Evolutionary conservation across 1,284 basidiomycete species (phyloP), one percentile per base, ranked within the genome.

Genomic region (Hemileccinum hortonii): DNA sequence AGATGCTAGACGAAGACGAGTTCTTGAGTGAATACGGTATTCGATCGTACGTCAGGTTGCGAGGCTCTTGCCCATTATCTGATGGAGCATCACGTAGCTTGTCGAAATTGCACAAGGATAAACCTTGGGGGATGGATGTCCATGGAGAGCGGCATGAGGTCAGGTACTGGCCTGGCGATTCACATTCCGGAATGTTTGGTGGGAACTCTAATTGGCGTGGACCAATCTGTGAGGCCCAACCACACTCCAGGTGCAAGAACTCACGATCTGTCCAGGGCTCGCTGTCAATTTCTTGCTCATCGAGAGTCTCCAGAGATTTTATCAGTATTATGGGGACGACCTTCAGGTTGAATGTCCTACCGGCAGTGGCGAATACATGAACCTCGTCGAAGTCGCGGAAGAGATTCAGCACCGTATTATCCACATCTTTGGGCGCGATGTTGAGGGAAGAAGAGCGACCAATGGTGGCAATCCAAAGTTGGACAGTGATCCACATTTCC

Each of bases 381-480:
- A 94, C 66, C 82, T 98, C 12, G 92, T 89, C 12, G 83, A 85
- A 50, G 92, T 95, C 12, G 94, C 96, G 1, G 95, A 98, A 66
- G 96, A 98, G 72, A 93, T 99, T 53, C 95, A 98, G 68, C 94
- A 98, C 69, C 87, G 96, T 7, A 86, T 98, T 59, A 98, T 98
- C 53, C 93, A 98, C 69, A 93, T 99, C 64, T 99, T 99, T 69
- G 86, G 90, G 21, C 84, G 94, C 37, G 96, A 98, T 68, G 75
- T 82, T 55, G 80, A 92, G 55, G 94, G 94, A 12, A 81, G 83
- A 55, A 80, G 96, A 39, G 93, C 96, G 2, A 90, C 88, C 44
- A 98, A 99, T 67, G 95, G 94, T 24, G 94, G 94, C 15, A 89
- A 90, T 64, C 77, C 83, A 24, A 92, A 90, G 71, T 74, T 98